Conservation (phyloP, 2,329 filamentous ascomycete species). For the Cladosporium sp. region DNA sequence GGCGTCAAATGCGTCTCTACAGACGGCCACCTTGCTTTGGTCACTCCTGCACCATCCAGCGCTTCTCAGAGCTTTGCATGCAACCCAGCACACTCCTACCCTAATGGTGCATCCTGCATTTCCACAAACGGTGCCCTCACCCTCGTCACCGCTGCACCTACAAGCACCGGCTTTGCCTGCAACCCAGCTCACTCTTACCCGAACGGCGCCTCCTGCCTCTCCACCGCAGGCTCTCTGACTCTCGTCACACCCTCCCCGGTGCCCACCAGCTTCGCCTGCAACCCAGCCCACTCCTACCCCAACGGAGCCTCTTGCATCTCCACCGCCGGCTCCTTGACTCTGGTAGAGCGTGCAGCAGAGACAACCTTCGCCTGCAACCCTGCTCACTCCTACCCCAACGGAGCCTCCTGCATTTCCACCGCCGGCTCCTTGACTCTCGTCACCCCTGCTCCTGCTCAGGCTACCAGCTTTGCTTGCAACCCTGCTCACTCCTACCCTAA, state of each 20-base stretch:
- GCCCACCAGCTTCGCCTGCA: conserved; percentile 9
- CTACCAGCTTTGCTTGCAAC: conserved; percentile 15
- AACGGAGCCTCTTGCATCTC: conserved; percentile 17
- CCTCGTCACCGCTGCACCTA: conserved; percentile 15
- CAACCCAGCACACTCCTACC: conserved; percentile 23
- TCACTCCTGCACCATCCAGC: conserved; percentile 13
- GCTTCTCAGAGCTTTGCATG: conserved; percentile 15
- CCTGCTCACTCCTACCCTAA: conserved; percentile 19
- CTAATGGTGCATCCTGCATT: conserved; percentile 19
- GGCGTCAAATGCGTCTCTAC: conserved; percentile 18
- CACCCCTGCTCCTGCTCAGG: conserved; percentile 8
- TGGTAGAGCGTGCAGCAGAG: conserved; percentile 10
- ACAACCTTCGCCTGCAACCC: conserved; percentile 20
- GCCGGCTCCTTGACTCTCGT: conserved; percentile 18
- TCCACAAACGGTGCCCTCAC: conserved; percentile 17
- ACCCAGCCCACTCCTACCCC: conserved; percentile 20
- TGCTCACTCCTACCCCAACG: conserved; percentile 21
- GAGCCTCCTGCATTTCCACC: conserved; percentile 18
- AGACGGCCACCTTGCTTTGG: conserved; percentile 16
- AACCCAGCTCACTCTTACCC: conserved; percentile 18
- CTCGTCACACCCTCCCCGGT: conserved; percentile 12
- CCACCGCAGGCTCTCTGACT: conserved; percentile 15
- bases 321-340: conserved; percentile 15
- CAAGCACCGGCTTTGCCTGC: conserved; percentile 13
- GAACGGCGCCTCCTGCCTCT: conserved; percentile 17